Evolutionary conservation across 75 land plant species (phyloP).

Genomic region (Adiantum capillusveneris): DNA sequence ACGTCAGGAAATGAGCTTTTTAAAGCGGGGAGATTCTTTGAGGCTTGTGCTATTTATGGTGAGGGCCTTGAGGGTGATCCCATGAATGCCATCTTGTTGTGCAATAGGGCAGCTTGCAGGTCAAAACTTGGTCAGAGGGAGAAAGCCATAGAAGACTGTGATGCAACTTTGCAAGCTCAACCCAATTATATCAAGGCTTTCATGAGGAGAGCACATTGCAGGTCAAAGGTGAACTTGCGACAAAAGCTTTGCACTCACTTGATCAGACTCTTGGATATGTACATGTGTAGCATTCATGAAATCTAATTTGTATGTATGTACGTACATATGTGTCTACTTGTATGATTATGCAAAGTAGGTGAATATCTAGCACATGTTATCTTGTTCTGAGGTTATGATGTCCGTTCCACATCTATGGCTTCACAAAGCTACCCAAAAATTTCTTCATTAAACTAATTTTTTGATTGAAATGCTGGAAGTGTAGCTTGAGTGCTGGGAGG

Average conservation of each 20-base stretch:
- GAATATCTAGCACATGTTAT: background rate
- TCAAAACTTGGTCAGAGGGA: slow-evolving; percentile 77
- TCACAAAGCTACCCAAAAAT: too few species aligned
- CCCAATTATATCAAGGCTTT: slow-evolving; percentile 85
- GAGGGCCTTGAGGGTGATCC: slow-evolving; percentile 78
- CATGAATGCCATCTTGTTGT: slow-evolving; percentile 60
- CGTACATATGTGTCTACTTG: background rate
- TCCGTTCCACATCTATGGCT: too few species aligned
- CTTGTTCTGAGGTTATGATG: background rate
- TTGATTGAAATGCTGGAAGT: background rate
- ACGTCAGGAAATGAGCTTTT: slow-evolving; percentile 69
- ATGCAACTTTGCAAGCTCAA: slow-evolving; percentile 59
- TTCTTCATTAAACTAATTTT: background rate
- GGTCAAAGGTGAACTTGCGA: slow-evolving; percentile 82
- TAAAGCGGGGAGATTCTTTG: slow-evolving; percentile 57
- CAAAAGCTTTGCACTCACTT: too few species aligned
- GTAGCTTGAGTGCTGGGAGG: slow-evolving; percentile 79
- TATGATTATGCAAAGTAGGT: background rate
- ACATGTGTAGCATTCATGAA: background rate
- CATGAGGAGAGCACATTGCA: slow-evolving; percentile 69
- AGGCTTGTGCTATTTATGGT: slow-evolving; percentile 74
- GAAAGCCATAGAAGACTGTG: slow-evolving; percentile 72
- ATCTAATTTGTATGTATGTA: background rate
- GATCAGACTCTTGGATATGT: background rate
- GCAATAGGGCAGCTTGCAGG: slow-evolving; percentile 93